These are phyloP conservation scores for Bryum argenteum DNA, from an alignment of 225 moss, liverwort and hornwort species.

Conservation along the genomic window DNA sequence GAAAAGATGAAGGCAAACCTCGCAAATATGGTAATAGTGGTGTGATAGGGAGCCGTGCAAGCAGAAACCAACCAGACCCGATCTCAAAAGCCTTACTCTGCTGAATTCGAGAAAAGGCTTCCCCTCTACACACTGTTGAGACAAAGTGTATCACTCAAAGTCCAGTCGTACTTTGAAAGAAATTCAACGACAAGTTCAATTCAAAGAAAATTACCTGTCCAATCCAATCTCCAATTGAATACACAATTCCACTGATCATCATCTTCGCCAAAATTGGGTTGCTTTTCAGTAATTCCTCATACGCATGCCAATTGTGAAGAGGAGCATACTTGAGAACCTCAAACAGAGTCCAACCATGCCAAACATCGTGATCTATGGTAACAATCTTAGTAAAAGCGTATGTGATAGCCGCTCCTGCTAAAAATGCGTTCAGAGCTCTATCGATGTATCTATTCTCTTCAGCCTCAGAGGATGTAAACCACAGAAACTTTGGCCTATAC, in stretches of 20 bases:
- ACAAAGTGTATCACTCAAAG: neutral
- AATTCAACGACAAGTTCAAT: too few relatives aligned
- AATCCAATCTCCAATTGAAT: slow-evolving; percentile 93
- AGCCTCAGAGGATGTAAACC: slow-evolving; percentile 84
- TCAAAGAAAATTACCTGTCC: slow-evolving; percentile 56
- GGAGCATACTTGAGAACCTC: slow-evolving; percentile 89
- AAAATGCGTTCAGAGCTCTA: slow-evolving; percentile 60
- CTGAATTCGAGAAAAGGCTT: slow-evolving; percentile 79
- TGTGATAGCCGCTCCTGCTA: slow-evolving; percentile 69
- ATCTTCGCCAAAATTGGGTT: slow-evolving; percentile 96
- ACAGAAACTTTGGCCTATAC: slow-evolving; percentile 72
- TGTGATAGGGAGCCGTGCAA: slow-evolving; percentile 93
- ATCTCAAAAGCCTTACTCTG: slow-evolving; percentile 72
- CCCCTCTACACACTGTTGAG: slow-evolving; percentile 79
- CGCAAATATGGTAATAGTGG: slow-evolving; percentile 87
- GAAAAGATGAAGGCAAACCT: slow-evolving; percentile 40
- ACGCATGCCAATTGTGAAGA: slow-evolving; percentile 87
- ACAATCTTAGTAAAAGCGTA: slow-evolving; percentile 70
- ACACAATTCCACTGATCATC: slow-evolving; percentile 94
- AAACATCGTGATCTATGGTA: slow-evolving; percentile 88
- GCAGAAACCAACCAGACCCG: slow-evolving; percentile 89
- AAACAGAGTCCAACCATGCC: slow-evolving; percentile 90
- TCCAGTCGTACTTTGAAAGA: too few relatives aligned
- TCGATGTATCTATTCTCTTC: slow-evolving; percentile 71
- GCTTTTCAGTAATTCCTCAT: slow-evolving; percentile 71